Evolutionary conservation across 2,329 filamentous ascomycete genomes (phyloP).

Genomic region (Fusarium papillatum): DNA sequence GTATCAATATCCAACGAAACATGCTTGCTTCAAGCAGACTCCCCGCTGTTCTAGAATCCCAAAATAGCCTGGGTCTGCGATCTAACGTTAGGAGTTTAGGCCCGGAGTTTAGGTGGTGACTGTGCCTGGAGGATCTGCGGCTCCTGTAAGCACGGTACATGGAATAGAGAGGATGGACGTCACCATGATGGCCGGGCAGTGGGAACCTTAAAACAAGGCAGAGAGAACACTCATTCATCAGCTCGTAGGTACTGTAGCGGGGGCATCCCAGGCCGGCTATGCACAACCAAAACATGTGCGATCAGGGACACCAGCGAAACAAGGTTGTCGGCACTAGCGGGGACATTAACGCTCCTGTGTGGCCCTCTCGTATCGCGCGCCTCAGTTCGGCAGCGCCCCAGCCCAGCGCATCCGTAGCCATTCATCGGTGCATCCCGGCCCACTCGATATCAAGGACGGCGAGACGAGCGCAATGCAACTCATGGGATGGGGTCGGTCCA

Average conservation of each 20-base stretch:
- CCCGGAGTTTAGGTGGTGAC: not conserved
- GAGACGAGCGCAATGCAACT: not conserved
- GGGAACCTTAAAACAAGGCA: conserved; percentile 5
- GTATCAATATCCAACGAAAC: conserved; percentile 1
- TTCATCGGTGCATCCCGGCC: not conserved
- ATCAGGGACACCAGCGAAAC: conserved; percentile 5
- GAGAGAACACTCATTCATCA: not conserved
- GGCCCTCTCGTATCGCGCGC: conserved; percentile 4
- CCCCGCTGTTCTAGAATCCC: not conserved
- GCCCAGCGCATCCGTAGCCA: not conserved
- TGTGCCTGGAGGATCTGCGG: not conserved
- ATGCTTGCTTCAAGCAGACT: not conserved
- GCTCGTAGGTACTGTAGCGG: conserved; percentile 1
- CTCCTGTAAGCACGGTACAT: not conserved
- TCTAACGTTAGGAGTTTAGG: not conserved
- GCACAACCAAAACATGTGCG: conserved; percentile 12
- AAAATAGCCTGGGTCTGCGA: not conserved
- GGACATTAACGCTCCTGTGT: not conserved
- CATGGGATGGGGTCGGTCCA: not conserved
- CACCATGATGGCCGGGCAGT: conserved; percentile 19
- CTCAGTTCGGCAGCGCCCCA: not conserved
- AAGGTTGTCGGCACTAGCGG: conserved; percentile 6
- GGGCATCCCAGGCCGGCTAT: conserved; percentile 4
- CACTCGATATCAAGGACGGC: conserved; percentile 10
- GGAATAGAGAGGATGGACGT: conserved; percentile 12